phyloP scores from a whole-genome alignment of 306 rosid genomes.

The Purshia tridentata region DNA sequence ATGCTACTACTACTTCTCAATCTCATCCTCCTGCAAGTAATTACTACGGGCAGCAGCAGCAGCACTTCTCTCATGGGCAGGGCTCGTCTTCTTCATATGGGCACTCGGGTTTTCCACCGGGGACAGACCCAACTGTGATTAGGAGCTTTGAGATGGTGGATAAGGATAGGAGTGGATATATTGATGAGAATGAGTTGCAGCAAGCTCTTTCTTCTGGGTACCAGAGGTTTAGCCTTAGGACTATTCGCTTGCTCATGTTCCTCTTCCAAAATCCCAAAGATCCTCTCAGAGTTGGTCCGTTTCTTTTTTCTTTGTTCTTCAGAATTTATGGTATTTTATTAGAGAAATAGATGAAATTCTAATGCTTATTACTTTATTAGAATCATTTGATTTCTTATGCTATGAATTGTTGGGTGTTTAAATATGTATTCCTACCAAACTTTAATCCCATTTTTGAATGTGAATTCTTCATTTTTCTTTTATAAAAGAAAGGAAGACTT shows the following conservation, averaged over 20 bases:
- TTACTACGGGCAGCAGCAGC: slow-evolving; percentile 16
- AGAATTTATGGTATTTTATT: neutral
- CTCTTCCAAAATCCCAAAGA: slow-evolving; percentile 59
- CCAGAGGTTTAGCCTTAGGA: slow-evolving; percentile 60
- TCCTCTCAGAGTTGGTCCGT: slow-evolving; percentile 54
- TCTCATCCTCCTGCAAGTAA: slow-evolving; percentile 10
- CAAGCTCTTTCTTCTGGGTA: slow-evolving; percentile 78
- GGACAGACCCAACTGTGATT: slow-evolving; percentile 64
- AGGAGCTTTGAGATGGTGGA: slow-evolving; percentile 79
- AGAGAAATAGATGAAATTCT: neutral
- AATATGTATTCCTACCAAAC: neutral
- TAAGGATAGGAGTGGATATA: slow-evolving; percentile 76
- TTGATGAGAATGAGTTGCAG: slow-evolving; percentile 74
- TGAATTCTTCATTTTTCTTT: neutral
- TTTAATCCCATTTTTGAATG: neutral
- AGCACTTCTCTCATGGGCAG: neutral
- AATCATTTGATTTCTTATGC: neutral
- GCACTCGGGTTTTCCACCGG: slow-evolving; percentile 56
- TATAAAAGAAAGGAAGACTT: too few relatives aligned
- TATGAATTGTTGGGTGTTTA: neutral
- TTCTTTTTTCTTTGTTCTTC: neutral
- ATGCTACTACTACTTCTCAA: neutral
- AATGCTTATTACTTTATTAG: neutral
- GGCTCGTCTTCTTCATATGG: slow-evolving; percentile 29
- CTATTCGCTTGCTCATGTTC: slow-evolving; percentile 79